Conservation (phyloP, 2,329 filamentous ascomycete genomes). For the Aspergillus neotritici region DNA sequence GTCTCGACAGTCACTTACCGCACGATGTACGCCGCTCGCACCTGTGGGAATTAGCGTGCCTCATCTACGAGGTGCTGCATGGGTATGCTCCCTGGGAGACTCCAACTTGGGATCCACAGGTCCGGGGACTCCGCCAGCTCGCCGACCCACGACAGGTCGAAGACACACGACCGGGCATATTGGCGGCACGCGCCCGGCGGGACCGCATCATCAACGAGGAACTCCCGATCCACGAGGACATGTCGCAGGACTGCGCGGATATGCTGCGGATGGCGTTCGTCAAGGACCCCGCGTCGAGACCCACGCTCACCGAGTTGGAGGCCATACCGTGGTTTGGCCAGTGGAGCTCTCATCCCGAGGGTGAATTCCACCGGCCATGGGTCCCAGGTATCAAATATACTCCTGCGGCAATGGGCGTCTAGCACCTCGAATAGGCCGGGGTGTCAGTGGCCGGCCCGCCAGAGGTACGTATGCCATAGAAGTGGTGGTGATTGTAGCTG, state of each 20-base stretch:
- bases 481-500: too few relatives aligned
- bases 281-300: slow-evolving; percentile 18
- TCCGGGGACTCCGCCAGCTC: too few relatives aligned
- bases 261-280: slow-evolving; percentile 21
- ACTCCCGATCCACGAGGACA: slow-evolving; percentile 19
- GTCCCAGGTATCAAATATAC: too few relatives aligned
- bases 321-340: slow-evolving; percentile 25
- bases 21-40: slow-evolving; percentile 16
- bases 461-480: too few relatives aligned
- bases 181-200: slow-evolving; percentile 8
- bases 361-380: too few relatives aligned
- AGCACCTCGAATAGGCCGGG: too few relatives aligned
- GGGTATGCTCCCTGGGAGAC: slow-evolving; percentile 31
- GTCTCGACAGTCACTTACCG: background rate
- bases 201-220: slow-evolving; percentile 23
- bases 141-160: too few relatives aligned
- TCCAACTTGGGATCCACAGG: slow-evolving; percentile 6
- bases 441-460: too few relatives aligned
- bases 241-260: slow-evolving; percentile 30
- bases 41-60: slow-evolving; percentile 25
- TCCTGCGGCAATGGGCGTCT: too few relatives aligned
- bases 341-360: slow-evolving; percentile 6
- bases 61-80: slow-evolving; percentile 28
- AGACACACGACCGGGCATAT: slow-evolving; percentile 2
- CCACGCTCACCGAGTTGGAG: slow-evolving; percentile 18